Evolutionary conservation across 2,329 filamentous ascomycete species (phyloP).

Genomic region (Moelleriella libera): DNA sequence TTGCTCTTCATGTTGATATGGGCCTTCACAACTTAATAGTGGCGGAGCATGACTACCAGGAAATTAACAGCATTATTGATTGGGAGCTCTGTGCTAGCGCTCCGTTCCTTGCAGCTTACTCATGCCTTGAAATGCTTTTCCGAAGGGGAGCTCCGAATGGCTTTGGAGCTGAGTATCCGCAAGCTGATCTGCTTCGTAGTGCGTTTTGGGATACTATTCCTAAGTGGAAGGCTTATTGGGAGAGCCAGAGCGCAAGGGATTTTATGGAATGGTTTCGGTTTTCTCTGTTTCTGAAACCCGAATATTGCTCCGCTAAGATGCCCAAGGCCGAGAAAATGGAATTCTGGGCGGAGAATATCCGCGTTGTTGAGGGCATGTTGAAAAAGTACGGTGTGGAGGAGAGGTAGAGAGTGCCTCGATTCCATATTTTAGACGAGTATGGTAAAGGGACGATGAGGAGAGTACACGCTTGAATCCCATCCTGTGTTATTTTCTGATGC

Average conservation of each 20-base stretch:
- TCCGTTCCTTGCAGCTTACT: constrained; percentile 4
- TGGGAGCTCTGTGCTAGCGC: constrained; percentile 7
- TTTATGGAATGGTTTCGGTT: constrained; percentile 8
- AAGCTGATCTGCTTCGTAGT: constrained; percentile 4
- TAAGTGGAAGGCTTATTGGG: constrained; percentile 5
- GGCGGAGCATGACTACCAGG: constrained; percentile 3
- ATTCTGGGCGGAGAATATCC: constrained; percentile 5
- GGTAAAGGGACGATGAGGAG: background rate
- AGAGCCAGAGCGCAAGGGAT: constrained; percentile 3
- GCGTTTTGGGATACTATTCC: constrained; percentile 7
- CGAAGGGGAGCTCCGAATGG: constrained; percentile 5
- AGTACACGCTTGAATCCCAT: background rate
- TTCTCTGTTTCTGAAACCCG: constrained; percentile 5
- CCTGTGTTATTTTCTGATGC: too few species aligned
- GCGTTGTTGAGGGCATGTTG: constrained; percentile 5
- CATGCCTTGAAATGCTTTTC: constrained; percentile 6
- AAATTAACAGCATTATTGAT: constrained; percentile 7
- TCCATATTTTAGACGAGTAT: background rate
- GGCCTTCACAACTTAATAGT: constrained; percentile 7
- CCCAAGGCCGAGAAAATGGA: constrained; percentile 1
- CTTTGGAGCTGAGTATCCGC: constrained; percentile 3
- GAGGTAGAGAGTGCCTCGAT: background rate
- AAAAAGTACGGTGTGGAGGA: constrained; percentile 1
- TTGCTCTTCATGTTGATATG: constrained; percentile 7
- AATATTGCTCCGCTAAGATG: constrained; percentile 2